Base-by-base conservation (phyloP, 73 alveolate genomes). In the Paraurostyla sp. region DNA sequence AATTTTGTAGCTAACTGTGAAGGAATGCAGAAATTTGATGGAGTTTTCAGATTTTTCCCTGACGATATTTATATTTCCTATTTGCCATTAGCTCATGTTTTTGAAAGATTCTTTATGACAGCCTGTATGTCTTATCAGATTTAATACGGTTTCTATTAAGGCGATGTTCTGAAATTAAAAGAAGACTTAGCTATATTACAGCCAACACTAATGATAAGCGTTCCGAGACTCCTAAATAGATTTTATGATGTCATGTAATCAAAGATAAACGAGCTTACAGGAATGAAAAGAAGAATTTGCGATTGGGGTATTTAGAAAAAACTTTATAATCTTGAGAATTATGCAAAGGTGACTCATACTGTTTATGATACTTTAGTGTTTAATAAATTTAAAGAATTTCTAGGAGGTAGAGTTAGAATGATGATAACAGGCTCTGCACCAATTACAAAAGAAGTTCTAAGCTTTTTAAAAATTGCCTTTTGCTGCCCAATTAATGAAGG, bases 201-300 rank as follows among this genome's bases (percentile, higher is more conserved):
- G 51, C 99, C 99, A n/a, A 97, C 99, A 9, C 56, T 97, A 23
- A 97, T 98, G 90, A 95, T 96, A 6, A 84, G 98, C 25, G 99
- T 98, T 43, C 99, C 99, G 40, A 92, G 99, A 85, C 96, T 98
- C 30, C 93, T 87, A 73, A 93, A 88, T 49, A 92, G 99, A 84
- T 92, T 98, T 51, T 97, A 96, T 62, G 99, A 92, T 30, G 95
- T 91, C 78, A 97, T 97, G 30, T 76, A 95, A 81, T 75, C 85
- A 4, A 92, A 78, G 51, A 46, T 97, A 11, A 90, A 90, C 22
- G 90, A 93, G 71, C 65, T 76, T 46, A 69, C 94, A 27, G 98
- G 98, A 49, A 43, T 92, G n/a, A 89, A 93, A 63, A 91, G 90
- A 73, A 91, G 75, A 51, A 60, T 98, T 40, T 93, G 94, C 51